phyloP scores from a whole-genome alignment of 495 filamentous ascomycete genomes.

The Aspergillus sclerotioniger region DNA sequence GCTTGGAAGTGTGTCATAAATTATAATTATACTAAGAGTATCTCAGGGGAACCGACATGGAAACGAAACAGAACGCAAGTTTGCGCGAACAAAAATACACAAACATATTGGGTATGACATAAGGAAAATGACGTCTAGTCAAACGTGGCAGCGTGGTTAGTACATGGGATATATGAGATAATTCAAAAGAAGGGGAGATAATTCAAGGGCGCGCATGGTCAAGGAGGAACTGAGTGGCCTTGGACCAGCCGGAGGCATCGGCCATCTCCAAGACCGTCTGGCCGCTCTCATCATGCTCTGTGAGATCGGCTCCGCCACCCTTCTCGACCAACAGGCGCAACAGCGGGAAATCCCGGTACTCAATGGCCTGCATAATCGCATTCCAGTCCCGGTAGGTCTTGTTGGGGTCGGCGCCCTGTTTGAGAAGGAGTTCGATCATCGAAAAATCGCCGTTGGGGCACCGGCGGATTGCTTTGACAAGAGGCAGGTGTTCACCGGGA shows the following conservation, averaged over 20 bases:
- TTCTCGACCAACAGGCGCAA: conserved; percentile 45
- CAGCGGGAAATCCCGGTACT: conserved; percentile 35
- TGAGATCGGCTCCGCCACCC: conserved; percentile 38
- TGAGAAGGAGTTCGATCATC: conserved; percentile 48
- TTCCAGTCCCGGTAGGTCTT: conserved; percentile 55
- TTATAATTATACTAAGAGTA: no score
- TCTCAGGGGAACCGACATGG: no score
- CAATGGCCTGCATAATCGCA: conserved; percentile 42
- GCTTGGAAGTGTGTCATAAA: no score
- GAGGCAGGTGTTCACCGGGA: conserved; percentile 53
- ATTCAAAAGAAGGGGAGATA: neutral
- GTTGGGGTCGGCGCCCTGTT: conserved; percentile 53
- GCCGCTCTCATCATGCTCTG: conserved; percentile 20
- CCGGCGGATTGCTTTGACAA: conserved; percentile 53
- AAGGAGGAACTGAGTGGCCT: conserved; percentile 16
- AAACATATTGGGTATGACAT: neutral
- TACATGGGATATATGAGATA: neutral
- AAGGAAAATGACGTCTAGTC: neutral
- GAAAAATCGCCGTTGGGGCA: conserved; percentile 41
- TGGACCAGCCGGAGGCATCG: conserved; percentile 19
- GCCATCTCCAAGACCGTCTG: conserved; percentile 23
- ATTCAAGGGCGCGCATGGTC: conserved; percentile 10
- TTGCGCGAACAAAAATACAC: no score
- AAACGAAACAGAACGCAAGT: no score
- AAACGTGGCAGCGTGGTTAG: neutral